Evolutionary conservation across 768 basidiomycete genomes (phyloP).

Genomic region (Russula griseocarnosa): DNA sequence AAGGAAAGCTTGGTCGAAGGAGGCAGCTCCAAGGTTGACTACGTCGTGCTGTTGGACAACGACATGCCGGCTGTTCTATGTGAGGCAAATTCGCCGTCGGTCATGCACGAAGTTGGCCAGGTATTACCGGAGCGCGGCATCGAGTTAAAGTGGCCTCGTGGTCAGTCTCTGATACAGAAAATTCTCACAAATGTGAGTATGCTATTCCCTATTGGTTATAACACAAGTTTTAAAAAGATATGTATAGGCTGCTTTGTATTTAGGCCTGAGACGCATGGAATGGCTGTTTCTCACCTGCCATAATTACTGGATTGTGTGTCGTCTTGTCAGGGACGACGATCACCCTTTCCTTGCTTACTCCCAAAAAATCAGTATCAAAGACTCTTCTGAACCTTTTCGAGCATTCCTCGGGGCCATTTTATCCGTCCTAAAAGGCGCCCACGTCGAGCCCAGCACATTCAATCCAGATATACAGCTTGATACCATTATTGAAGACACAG

Average conservation of each 20-base stretch:
- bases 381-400: neutral
- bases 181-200: constrained; percentile 1
- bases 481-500: neutral
- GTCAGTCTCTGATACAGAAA: neutral
- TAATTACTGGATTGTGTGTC: neutral
- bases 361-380: neutral
- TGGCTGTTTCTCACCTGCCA: neutral
- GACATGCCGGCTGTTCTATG: too few relatives aligned
- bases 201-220: too few relatives aligned
- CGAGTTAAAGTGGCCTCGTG: neutral
- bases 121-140: neutral
- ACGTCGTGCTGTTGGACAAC: too few relatives aligned
- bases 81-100: too few relatives aligned
- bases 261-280: constrained; percentile 1
- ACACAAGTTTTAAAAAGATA: neutral
- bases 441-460: neutral
- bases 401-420: constrained; percentile 1
- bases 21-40: too few relatives aligned
- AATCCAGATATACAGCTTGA: neutral
- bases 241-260: neutral
- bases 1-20: too few relatives aligned
- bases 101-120: too few relatives aligned
- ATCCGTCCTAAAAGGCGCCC: neutral
- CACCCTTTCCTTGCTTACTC: neutral
- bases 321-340: neutral